Evolutionary conservation across 331 rosid species (phyloP).

Genomic region (Stylosanthes scabra): DNA sequence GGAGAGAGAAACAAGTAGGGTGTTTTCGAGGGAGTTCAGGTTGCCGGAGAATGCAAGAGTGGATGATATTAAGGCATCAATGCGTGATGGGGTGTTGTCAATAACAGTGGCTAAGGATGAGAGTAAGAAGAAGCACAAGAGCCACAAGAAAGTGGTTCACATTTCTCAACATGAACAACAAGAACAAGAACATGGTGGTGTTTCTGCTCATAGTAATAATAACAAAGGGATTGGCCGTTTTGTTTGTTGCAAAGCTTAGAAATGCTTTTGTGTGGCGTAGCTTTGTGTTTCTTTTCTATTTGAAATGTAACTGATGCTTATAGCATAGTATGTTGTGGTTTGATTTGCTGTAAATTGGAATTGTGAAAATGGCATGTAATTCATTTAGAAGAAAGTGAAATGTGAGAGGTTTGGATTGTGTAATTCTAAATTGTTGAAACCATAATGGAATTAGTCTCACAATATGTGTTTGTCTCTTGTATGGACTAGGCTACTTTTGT

Average conservation of each 20-base stretch:
- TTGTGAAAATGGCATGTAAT: too few species aligned
- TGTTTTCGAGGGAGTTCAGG: slow-evolving; percentile 49
- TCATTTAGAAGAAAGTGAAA: too few species aligned
- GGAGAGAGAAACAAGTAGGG: slow-evolving; percentile 49
- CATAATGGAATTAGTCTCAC: too few species aligned
- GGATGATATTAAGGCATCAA: slow-evolving; percentile 59
- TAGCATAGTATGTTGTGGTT: too few species aligned
- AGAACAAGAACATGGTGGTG: slow-evolving; percentile 20
- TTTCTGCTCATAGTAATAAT: slow-evolving; percentile 33
- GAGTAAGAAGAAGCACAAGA: slow-evolving; percentile 44
- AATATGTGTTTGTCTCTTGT: too few species aligned
- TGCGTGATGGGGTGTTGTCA: slow-evolving; percentile 59
- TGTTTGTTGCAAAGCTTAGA: slow-evolving; percentile 63
- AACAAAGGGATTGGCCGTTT: slow-evolving; percentile 62
- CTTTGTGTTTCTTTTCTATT: not conserved
- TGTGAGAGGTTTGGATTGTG: too few species aligned
- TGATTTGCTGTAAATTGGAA: too few species aligned
- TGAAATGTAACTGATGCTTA: not conserved
- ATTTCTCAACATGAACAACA: slow-evolving; percentile 34
- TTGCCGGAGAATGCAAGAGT: slow-evolving; percentile 62
- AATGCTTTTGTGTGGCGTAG: not conserved
- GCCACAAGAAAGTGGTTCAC: slow-evolving; percentile 37
- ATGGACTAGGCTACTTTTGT: too few species aligned
- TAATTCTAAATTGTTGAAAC: too few species aligned
- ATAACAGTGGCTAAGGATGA: slow-evolving; percentile 56